A percentile compares a stretch with the other conserved stretches of the same genome.
Evolutionary conservation across 257 asterid genomes (phyloP).

Genomic region (Perilla frutescens): DNA sequence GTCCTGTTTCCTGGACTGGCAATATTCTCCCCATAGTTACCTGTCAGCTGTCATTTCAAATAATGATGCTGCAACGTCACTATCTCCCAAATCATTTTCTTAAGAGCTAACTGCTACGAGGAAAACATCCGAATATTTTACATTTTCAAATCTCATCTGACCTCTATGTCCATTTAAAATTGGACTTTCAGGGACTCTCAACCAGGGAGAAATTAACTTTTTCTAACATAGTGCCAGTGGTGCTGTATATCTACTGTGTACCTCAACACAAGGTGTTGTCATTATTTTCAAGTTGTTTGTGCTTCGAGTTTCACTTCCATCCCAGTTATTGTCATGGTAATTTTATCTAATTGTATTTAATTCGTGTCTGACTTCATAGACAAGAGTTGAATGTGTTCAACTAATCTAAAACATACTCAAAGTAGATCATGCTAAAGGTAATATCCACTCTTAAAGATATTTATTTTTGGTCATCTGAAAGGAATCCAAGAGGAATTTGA

Average conservation of each 20-base stretch:
- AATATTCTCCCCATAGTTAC: too few relatives aligned
- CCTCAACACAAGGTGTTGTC: too few relatives aligned
- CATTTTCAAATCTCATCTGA: not conserved
- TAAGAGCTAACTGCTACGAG: too few relatives aligned
- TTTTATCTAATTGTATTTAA: not conserved
- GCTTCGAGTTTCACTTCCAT: not conserved
- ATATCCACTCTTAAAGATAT: not conserved
- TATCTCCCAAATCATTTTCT: too few relatives aligned
- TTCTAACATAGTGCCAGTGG: not conserved
- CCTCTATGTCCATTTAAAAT: slow-evolving; percentile 1
- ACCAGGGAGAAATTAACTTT: not conserved
- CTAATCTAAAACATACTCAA: not conserved
- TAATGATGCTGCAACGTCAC: too few relatives aligned
- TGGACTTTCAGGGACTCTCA: not conserved
- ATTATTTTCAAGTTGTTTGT: too few relatives aligned
- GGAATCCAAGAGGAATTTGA: not conserved
- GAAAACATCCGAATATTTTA: not conserved
- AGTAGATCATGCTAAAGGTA: not conserved
- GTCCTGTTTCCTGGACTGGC: too few relatives aligned
- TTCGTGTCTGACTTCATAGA: not conserved
- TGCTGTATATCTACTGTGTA: not conserved
- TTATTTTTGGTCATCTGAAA: slow-evolving; percentile 10
- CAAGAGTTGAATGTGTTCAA: not conserved
- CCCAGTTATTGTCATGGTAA: not conserved
- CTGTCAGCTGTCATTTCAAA: too few relatives aligned